These are phyloP conservation scores for Diplodia corticola DNA, from an alignment of 2,329 filamentous ascomycete species.

Conservation along the genomic window DNA sequence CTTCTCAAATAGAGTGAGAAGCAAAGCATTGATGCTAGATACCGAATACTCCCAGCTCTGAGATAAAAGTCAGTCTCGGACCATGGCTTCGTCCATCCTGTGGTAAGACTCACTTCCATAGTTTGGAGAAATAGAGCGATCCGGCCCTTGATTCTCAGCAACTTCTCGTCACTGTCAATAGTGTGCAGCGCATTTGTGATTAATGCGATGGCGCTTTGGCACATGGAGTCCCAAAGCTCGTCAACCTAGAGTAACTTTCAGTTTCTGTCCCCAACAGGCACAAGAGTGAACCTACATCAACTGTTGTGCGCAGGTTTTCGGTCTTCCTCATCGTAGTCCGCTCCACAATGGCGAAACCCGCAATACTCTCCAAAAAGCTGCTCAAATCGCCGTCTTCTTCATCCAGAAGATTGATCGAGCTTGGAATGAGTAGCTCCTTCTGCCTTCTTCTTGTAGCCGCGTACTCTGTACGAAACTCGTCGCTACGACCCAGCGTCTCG, in stretches of 20 bases:
- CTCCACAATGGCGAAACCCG: slow-evolving; percentile 95
- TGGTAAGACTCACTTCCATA: slow-evolving; percentile 70
- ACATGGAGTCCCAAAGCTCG: slow-evolving; percentile 98
- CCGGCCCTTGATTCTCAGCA: slow-evolving; percentile 93
- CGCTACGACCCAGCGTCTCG: slow-evolving; percentile 86
- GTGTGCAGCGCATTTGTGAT: slow-evolving; percentile 76
- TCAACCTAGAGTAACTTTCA: slow-evolving; percentile 64
- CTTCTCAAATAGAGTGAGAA: slow-evolving; percentile 88
- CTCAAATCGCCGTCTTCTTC: slow-evolving; percentile 87
- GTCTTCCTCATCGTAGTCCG: slow-evolving; percentile 87
- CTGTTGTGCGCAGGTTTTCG: slow-evolving; percentile 75
- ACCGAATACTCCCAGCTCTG: slow-evolving; percentile 90
- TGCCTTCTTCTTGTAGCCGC: slow-evolving; percentile 86
- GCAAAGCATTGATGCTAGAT: slow-evolving; percentile 74
- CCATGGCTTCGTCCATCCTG: not conserved
- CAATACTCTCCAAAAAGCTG: slow-evolving; percentile 87
- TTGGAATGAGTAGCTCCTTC: slow-evolving; percentile 84
- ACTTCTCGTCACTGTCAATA: slow-evolving; percentile 82
- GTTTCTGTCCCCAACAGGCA: not conserved
- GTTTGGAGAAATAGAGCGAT: slow-evolving; percentile 95
- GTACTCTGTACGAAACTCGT: slow-evolving; percentile 89
- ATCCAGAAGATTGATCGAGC: slow-evolving; percentile 71
- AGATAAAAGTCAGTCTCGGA: slow-evolving; percentile 24
- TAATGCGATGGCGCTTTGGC: slow-evolving; percentile 77
- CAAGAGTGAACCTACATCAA: slow-evolving; percentile 63